phyloP scores from a whole-genome alignment of 345 rosid genomes.

The Brassica incana region DNA sequence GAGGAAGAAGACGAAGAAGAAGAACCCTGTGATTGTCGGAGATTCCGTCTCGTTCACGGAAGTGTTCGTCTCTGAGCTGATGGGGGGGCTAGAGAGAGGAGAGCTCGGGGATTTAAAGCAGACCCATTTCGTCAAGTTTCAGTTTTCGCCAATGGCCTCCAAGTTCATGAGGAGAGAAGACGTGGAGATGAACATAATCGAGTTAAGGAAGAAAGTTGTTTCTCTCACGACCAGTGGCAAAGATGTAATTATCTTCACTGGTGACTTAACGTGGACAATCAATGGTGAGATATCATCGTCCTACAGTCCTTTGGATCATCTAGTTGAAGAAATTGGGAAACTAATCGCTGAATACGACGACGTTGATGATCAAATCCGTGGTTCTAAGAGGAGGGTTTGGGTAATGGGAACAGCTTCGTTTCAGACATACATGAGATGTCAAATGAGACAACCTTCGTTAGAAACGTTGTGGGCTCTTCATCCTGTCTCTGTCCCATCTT shows the following conservation, averaged over 20 bases:
- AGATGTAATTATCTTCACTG: conserved; percentile 65
- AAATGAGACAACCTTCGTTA: conserved; percentile 74
- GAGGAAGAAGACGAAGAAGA: conserved; percentile 58
- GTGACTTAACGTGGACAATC: conserved; percentile 77
- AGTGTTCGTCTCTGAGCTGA: conserved; percentile 56
- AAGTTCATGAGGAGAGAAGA: conserved; percentile 74
- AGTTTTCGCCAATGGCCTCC: conserved; percentile 61
- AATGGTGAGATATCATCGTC: conserved; percentile 20
- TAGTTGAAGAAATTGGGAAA: conserved; percentile 63
- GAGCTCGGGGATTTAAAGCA: conserved; percentile 54
- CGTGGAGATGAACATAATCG: conserved; percentile 55
- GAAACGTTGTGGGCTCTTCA: conserved; percentile 81
- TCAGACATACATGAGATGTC: conserved; percentile 80
- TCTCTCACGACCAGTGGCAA: conserved; percentile 47
- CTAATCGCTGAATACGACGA: conserved; percentile 42
- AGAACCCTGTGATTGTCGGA: conserved; percentile 70
- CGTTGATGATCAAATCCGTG: conserved; percentile 45
- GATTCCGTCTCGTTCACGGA: conserved; percentile 63
- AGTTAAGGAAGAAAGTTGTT: conserved; percentile 62
- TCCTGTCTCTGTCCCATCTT: conserved; percentile 82
- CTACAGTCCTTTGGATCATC: conserved; percentile 61
- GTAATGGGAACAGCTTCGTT: conserved; percentile 70
- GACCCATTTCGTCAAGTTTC: conserved; percentile 62
- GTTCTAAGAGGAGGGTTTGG: conserved; percentile 53
- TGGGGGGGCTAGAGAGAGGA: conserved; percentile 61